Conservation (phyloP, 1,284 basidiomycete species). For the Sparassis latifolia region DNA sequence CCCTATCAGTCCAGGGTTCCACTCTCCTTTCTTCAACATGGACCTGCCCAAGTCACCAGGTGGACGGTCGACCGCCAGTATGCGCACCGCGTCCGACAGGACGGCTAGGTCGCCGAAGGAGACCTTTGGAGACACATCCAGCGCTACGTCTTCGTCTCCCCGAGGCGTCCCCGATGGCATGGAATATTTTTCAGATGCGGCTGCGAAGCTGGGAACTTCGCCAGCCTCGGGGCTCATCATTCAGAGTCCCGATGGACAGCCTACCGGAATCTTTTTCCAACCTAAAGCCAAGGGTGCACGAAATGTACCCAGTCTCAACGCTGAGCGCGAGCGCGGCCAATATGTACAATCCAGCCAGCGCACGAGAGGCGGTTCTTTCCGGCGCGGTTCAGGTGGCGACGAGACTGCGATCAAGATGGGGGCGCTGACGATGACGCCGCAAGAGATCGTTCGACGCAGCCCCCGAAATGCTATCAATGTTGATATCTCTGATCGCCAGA, state of each 20-base stretch:
- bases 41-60: slow-evolving; percentile 35
- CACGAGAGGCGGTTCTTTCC: slow-evolving; percentile 12
- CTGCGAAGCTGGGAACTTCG: slow-evolving; percentile 64
- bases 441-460: slow-evolving; percentile 6
- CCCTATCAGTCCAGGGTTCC: slow-evolving; percentile 63
- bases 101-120: slow-evolving; percentile 51
- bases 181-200: slow-evolving; percentile 84
- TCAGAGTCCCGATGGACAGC: slow-evolving; percentile 88
- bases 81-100: slow-evolving; percentile 54
- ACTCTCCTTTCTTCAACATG: slow-evolving; percentile 38
- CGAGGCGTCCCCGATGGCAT: slow-evolving; percentile 70
- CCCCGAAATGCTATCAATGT: slow-evolving; percentile 4
- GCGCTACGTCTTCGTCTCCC: slow-evolving; percentile 62
- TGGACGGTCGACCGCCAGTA: slow-evolving; percentile 36
- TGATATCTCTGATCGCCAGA: not conserved
- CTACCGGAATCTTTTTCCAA: slow-evolving; percentile 93
- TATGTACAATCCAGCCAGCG: not conserved
- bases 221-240: slow-evolving; percentile 87
- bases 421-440: not conserved
- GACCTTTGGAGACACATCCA: slow-evolving; percentile 26
- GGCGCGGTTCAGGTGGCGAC: slow-evolving; percentile 15
- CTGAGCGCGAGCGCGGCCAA: slow-evolving; percentile 4
- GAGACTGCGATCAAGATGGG: not conserved
- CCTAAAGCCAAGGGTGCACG: slow-evolving; percentile 46
- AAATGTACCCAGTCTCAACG: slow-evolving; percentile 22